phyloP scores from a whole-genome alignment of 2,329 filamentous ascomycete genomes.

The Coniochaeta sp. region DNA sequence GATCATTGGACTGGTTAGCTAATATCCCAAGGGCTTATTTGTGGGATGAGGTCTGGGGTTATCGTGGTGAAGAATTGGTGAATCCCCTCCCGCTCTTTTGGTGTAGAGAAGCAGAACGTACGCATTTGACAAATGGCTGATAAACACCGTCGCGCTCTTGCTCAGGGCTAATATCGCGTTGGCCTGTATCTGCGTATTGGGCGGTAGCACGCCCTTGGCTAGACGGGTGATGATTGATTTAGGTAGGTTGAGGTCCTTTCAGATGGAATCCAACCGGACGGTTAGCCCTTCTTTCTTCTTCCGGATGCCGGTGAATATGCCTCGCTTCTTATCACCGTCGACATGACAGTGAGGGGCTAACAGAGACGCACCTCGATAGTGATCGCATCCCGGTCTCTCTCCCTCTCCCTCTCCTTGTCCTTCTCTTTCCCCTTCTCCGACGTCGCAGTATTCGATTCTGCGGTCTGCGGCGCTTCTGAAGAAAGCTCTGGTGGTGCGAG shows the following conservation, averaged over 20 bases:
- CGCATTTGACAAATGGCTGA: constrained; percentile 71
- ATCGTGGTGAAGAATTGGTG: too few species aligned
- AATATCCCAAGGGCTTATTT: too few species aligned
- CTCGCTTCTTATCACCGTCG: neutral
- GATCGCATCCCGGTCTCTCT: constrained; percentile 29
- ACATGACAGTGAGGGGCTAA: neutral
- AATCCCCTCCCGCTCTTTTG: too few species aligned
- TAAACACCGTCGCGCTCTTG: constrained; percentile 77
- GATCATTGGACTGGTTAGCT: neutral
- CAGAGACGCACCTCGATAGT: constrained; percentile 43
- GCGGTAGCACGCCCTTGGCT: constrained; percentile 70
- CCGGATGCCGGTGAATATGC: neutral
- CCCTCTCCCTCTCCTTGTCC: constrained; percentile 25
- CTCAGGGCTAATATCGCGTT: constrained; percentile 73
- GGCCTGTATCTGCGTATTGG: constrained; percentile 77
- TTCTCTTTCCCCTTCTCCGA: constrained; percentile 14
- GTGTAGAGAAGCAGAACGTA: constrained; percentile 38
- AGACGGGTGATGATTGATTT: constrained; percentile 76
- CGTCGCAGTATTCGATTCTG: constrained; percentile 12
- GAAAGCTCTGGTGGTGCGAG: neutral
- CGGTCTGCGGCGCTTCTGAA: neutral
- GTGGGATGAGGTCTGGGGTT: too few species aligned
- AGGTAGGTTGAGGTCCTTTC: constrained; percentile 65
- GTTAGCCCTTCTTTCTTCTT: neutral
- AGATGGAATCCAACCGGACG: constrained; percentile 4